A percentile compares a stretch with the other conserved stretches of the same genome.
These are phyloP conservation scores for Zygotorulaspora chibaensis DNA, from an alignment of 805 yeast genomes.

Conservation along the genomic window DNA sequence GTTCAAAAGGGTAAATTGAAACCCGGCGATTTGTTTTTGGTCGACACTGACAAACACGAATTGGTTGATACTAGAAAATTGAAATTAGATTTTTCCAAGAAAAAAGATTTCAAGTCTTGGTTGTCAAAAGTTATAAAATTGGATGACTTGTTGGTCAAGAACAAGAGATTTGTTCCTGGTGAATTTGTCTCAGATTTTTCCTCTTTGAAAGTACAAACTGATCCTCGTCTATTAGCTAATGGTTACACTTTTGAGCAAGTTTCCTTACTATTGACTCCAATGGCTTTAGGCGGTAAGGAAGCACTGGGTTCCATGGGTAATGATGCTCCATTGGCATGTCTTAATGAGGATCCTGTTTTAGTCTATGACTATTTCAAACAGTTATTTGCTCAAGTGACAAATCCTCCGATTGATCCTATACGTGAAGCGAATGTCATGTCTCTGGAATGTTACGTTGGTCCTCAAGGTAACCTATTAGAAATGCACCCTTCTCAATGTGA, in stretches of 20 bases:
- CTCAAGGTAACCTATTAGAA: constrained; percentile 91
- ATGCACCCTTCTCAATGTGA: constrained; percentile 91
- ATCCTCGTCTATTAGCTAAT: constrained; percentile 78
- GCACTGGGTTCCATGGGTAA: constrained; percentile 98
- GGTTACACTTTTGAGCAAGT: constrained; percentile 96
- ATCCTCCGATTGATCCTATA: constrained; percentile 98
- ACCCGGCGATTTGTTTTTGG: constrained; percentile 94
- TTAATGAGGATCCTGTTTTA: constrained; percentile 86
- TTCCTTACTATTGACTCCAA: constrained; percentile 77
- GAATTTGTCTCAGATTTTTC: constrained; percentile 26
- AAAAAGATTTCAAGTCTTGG: constrained; percentile 94
- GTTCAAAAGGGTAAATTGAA: constrained; percentile 89
- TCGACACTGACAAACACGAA: constrained; percentile 88
- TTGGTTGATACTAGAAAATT: constrained; percentile 91
- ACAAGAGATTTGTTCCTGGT: constrained; percentile 35
- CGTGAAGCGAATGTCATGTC: constrained; percentile 97
- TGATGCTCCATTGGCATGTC: constrained; percentile 91
- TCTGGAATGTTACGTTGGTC: constrained; percentile 93
- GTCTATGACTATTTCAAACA: constrained; percentile 93
- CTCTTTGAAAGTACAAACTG: constrained; percentile 54
- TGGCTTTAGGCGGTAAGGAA: constrained; percentile 90
- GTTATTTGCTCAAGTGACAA: constrained; percentile 95
- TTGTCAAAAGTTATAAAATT: constrained; percentile 78
- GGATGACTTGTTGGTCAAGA: constrained; percentile 66
- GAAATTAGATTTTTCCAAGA: constrained; percentile 70